A percentile compares a stretch with the other conserved stretches of the same genome.
phyloP scores from a whole-genome alignment of 2,329 filamentous ascomycete species.

The Stagonosporopsis cucurbitacearum region DNA sequence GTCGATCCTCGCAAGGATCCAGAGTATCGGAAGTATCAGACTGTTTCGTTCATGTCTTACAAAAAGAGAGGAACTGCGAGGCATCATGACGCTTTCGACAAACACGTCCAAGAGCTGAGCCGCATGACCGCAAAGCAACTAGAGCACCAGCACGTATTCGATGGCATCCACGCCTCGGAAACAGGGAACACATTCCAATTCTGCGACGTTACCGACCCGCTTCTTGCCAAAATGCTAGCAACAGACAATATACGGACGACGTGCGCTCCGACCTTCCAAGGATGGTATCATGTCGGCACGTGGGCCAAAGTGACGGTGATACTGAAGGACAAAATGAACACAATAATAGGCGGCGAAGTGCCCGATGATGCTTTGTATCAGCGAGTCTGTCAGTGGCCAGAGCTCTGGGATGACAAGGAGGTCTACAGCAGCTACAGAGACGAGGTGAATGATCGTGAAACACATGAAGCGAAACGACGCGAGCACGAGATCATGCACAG shows the following conservation, averaged over 20 bases:
- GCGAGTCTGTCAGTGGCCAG: slow-evolving; percentile 43
- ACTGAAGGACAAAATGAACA: slow-evolving; percentile 81
- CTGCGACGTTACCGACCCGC: slow-evolving; percentile 85
- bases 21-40: slow-evolving; percentile 83
- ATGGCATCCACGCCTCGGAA: slow-evolving; percentile 73
- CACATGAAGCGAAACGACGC: slow-evolving; percentile 30
- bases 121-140: slow-evolving; percentile 33
- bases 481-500: slow-evolving; percentile 44
- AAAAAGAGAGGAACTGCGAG: slow-evolving; percentile 36
- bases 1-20: slow-evolving; percentile 82
- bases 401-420: slow-evolving; percentile 42
- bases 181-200: slow-evolving; percentile 95
- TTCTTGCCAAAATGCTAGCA: slow-evolving; percentile 71
- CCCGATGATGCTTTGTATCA: slow-evolving; percentile 42
- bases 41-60: slow-evolving; percentile 59
- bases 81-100: slow-evolving; percentile 35
- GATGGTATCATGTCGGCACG: slow-evolving; percentile 84
- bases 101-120: slow-evolving; percentile 34
- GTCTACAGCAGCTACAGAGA: slow-evolving; percentile 37
- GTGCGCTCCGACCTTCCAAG: slow-evolving; percentile 62
- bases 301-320: slow-evolving; percentile 84
- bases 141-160: slow-evolving; percentile 72
- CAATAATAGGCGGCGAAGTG: slow-evolving; percentile 45
- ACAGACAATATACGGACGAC: slow-evolving; percentile 59
- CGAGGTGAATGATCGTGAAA: slow-evolving; percentile 36